These are phyloP conservation scores for Podospora pseudoanserina DNA, from an alignment of 495 filamentous ascomycete genomes.

Conservation along the genomic window DNA sequence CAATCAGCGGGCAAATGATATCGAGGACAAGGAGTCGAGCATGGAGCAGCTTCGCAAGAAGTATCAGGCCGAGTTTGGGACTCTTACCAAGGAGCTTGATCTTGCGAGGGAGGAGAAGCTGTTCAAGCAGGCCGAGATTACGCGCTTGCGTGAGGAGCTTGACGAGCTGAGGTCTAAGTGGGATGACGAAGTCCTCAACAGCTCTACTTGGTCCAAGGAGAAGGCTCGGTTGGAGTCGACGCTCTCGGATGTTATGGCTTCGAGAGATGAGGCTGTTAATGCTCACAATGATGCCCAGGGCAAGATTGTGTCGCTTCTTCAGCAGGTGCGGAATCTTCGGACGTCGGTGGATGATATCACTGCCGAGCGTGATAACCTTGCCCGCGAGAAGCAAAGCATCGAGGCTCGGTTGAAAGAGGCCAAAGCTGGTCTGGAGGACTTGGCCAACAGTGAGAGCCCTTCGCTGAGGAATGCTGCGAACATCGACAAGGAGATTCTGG, in stretches of 20 bases:
- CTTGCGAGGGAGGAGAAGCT: conserved; percentile 82
- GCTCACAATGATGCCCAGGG: conserved; percentile 94
- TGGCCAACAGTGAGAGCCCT: conserved; percentile 80
- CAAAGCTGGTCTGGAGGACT: conserved; percentile 84
- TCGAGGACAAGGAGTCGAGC: conserved; percentile 93
- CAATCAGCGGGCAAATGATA: conserved; percentile 88
- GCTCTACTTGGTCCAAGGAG: conserved; percentile 97
- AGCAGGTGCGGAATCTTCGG: conserved; percentile 84
- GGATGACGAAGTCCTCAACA: conserved; percentile 98
- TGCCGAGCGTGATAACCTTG: conserved; percentile 76
- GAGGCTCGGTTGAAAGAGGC: conserved; percentile 87
- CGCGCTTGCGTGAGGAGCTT: conserved; percentile 83
- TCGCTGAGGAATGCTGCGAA: conserved; percentile 88
- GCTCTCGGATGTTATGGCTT: conserved; percentile 81
- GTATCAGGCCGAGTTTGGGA: conserved; percentile 89
- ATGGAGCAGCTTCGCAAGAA: conserved; percentile 98
- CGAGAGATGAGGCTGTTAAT: conserved; percentile 84
- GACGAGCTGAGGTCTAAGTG: conserved; percentile 94
- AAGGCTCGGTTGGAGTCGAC: conserved; percentile 89
- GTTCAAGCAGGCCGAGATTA: conserved; percentile 59
- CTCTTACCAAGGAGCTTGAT: conserved; percentile 85
- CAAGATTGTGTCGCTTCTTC: conserved; percentile 83
- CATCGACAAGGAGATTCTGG: conserved; percentile 83
- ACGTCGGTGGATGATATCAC: conserved; percentile 81
- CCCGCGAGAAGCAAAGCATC: conserved; percentile 85